A percentile compares a stretch with the other conserved stretches of the same genome.
Conservation (phyloP, 2,329 filamentous ascomycete species). For the Aquanectria penicillioides region DNA sequence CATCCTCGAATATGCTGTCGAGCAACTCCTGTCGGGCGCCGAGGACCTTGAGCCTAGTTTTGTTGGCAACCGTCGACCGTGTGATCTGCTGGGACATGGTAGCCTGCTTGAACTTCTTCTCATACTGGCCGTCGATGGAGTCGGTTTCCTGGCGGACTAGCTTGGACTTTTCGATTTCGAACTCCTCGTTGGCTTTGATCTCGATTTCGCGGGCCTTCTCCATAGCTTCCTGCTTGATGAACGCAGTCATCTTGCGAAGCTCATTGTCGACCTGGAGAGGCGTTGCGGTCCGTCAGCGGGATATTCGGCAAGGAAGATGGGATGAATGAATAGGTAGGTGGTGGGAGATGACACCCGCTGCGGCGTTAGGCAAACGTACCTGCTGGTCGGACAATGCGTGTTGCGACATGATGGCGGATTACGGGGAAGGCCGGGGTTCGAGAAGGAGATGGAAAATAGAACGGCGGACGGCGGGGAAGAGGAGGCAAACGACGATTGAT, state of each 20-base stretch:
- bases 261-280: slow-evolving; percentile 85
- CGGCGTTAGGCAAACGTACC: slow-evolving; percentile 62
- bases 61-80: slow-evolving; percentile 94
- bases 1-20: slow-evolving; percentile 86
- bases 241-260: slow-evolving; percentile 99
- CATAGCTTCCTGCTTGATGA: slow-evolving; percentile 98
- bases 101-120: slow-evolving; percentile 99
- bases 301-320: slow-evolving; percentile 4
- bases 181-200: slow-evolving; percentile 98
- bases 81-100: slow-evolving; percentile 99
- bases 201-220: slow-evolving; percentile 98
- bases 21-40: slow-evolving; percentile 89
- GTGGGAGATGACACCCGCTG: slow-evolving; percentile 33
- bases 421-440: slow-evolving; percentile 25
- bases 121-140: slow-evolving; percentile 90
- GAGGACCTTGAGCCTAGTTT: slow-evolving; percentile 90
- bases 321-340: slow-evolving; percentile 20
- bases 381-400: slow-evolving; percentile 98
- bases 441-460: slow-evolving; percentile 6
- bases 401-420: slow-evolving; percentile 79
- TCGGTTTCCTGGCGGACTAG: slow-evolving; percentile 95
- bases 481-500: slow-evolving; percentile 31
- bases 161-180: slow-evolving; percentile 98
- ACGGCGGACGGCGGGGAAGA: slow-evolving; percentile 8
- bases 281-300: slow-evolving; percentile 28